phyloP scores from a whole-genome alignment of 2,329 filamentous ascomycete species.

The Juglanconis oblonga region DNA sequence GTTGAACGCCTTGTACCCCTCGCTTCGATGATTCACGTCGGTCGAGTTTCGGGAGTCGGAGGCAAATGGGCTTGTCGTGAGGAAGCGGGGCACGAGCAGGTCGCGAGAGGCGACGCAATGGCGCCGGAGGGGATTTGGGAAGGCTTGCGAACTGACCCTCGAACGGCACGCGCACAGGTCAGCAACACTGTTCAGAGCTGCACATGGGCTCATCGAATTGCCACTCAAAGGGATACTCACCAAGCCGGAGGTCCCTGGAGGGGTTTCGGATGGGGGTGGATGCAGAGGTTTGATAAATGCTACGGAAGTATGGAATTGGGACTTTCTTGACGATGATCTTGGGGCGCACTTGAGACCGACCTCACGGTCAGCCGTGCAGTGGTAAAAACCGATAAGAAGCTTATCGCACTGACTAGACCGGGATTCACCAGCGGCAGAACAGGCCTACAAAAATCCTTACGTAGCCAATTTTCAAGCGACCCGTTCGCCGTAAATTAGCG shows the following conservation, averaged over 20 bases:
- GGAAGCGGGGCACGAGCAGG: background rate
- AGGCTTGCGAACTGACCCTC: conserved; percentile 1
- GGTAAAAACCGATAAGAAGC: background rate
- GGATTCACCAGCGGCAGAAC: background rate
- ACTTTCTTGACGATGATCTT: background rate
- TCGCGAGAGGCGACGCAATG: background rate
- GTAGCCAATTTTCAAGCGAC: background rate
- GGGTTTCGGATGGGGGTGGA: background rate
- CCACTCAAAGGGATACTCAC: background rate
- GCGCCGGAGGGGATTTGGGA: background rate
- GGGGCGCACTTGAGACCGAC: background rate
- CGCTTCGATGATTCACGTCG: background rate
- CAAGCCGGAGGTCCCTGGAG: background rate
- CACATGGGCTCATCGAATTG: background rate
- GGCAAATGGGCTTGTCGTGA: background rate
- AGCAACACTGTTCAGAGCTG: background rate
- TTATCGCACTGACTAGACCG: background rate
- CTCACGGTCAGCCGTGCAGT: background rate
- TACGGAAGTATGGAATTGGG: background rate
- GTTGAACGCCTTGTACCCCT: background rate
- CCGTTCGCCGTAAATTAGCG: background rate
- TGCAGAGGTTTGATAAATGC: background rate
- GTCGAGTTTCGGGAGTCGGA: background rate
- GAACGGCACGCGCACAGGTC: conserved; percentile 3
- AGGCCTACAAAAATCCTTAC: background rate